These are phyloP conservation scores for Inga laurina DNA, from an alignment of 306 rosid species.

Conservation along the genomic window DNA sequence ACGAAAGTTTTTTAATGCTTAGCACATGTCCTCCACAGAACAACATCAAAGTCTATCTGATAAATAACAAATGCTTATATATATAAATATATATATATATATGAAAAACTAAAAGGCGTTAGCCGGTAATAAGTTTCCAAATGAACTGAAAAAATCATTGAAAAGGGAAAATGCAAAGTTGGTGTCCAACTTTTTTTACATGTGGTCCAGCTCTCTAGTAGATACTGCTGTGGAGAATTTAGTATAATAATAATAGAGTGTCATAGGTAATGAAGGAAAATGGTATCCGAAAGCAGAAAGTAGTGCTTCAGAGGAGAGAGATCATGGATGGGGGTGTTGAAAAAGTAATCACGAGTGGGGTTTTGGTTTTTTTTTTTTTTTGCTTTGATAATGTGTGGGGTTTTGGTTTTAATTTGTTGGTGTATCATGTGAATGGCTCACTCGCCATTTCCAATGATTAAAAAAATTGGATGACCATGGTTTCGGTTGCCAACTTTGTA, in stretches of 20 bases:
- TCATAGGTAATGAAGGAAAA: background rate
- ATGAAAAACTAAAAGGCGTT: background rate
- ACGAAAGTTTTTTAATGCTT: constrained; percentile 9
- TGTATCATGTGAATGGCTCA: background rate
- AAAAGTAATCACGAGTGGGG: background rate
- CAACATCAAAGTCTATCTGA: background rate
- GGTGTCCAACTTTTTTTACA: background rate
- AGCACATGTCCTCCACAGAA: background rate
- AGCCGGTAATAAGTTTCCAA: background rate
- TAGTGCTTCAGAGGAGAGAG: background rate
- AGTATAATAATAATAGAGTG: background rate
- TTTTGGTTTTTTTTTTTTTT: background rate
- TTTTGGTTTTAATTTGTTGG: background rate
- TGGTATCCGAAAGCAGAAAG: background rate
- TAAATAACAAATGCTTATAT: no score
- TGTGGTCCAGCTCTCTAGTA: background rate
- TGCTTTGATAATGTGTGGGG: background rate
- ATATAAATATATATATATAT: no score
- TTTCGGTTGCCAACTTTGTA: constrained; percentile 43
- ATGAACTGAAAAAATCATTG: background rate
- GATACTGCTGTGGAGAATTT: background rate
- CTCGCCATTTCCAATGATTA: background rate
- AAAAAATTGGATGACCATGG: background rate
- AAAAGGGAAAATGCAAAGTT: background rate
- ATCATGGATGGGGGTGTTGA: background rate